These are phyloP conservation scores for Sisymbrium irio DNA, from an alignment of 345 rosid species.

Conservation along the genomic window DNA sequence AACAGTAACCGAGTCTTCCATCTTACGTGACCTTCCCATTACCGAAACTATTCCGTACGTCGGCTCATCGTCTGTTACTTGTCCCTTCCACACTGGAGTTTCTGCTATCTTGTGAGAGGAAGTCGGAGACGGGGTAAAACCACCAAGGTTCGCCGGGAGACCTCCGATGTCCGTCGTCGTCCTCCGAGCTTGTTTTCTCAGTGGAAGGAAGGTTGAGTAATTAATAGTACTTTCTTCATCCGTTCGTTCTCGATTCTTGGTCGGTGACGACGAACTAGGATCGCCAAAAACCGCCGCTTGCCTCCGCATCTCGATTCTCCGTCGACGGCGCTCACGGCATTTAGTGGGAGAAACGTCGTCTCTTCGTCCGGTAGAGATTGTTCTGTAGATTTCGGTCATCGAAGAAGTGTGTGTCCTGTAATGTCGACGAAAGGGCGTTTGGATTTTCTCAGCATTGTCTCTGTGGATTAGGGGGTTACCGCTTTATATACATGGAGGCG, in stretches of 20 bases:
- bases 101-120: not conserved
- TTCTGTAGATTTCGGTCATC: slow-evolving; percentile 30
- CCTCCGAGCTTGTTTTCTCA: slow-evolving; percentile 32
- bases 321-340: slow-evolving; percentile 41
- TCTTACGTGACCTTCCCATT: slow-evolving; percentile 55
- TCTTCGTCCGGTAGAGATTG: slow-evolving; percentile 2
- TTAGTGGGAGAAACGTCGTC: slow-evolving; percentile 37
- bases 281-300: slow-evolving; percentile 29
- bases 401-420: not conserved
- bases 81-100: not conserved
- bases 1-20: slow-evolving; percentile 59
- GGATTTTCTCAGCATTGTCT: not conserved
- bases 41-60: slow-evolving; percentile 53
- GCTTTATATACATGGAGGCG: slow-evolving; percentile 19
- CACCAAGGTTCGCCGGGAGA: slow-evolving; percentile 2
- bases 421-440: not conserved
- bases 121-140: not conserved
- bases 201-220: slow-evolving; percentile 10
- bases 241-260: slow-evolving; percentile 14
- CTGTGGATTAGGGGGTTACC: not conserved
- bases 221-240: not conserved
- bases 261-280: not conserved
- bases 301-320: slow-evolving; percentile 53
- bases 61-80: slow-evolving; percentile 32
- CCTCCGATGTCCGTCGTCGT: slow-evolving; percentile 17